These are phyloP conservation scores for grape (Vitis vinifera) DNA, from an alignment of 164 flowering plant species.

Conservation along the genomic window DNA sequence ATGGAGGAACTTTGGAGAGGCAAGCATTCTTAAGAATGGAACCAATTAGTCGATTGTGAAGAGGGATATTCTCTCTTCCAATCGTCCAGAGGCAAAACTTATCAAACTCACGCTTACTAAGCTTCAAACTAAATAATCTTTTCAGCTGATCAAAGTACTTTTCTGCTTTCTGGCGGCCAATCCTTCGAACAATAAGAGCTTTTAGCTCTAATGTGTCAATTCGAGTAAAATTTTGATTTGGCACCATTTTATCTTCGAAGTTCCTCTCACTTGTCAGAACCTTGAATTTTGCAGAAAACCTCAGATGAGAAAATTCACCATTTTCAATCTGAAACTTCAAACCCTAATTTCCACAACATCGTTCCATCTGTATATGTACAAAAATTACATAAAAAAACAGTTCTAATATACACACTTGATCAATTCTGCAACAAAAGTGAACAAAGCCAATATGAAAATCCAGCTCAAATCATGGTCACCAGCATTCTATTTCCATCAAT, in stretches of 20 bases:
- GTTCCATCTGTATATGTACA: conserved; percentile 4
- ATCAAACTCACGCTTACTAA: conserved; percentile 61
- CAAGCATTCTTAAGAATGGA: conserved; percentile 68
- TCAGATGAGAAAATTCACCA: conserved; percentile 7
- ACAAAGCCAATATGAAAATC: conserved; percentile 18
- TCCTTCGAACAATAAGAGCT: conserved; percentile 42
- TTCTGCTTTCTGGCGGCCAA: conserved; percentile 65
- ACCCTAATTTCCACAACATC: conserved; percentile 24
- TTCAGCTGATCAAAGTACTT: conserved; percentile 62
- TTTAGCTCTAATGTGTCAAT: conserved; percentile 63
- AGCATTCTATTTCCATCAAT: background rate
- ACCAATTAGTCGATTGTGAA: conserved; percentile 65
- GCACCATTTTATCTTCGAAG: conserved; percentile 35
- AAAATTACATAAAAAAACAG: conserved; percentile 9
- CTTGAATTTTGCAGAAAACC: background rate
- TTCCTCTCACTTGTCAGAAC: conserved; percentile 12
- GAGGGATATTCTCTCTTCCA: conserved; percentile 68
- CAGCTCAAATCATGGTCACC: conserved; percentile 15
- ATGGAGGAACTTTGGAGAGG: conserved; percentile 54
- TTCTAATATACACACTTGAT: background rate
- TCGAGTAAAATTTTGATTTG: conserved; percentile 36
- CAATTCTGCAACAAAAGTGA: background rate
- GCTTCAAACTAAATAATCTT: conserved; percentile 45
- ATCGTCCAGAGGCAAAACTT: conserved; percentile 52
- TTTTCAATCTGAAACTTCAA: conserved; percentile 18